phyloP scores from a whole-genome alignment of 331 rosid species.

The Malus hybrid region DNA sequence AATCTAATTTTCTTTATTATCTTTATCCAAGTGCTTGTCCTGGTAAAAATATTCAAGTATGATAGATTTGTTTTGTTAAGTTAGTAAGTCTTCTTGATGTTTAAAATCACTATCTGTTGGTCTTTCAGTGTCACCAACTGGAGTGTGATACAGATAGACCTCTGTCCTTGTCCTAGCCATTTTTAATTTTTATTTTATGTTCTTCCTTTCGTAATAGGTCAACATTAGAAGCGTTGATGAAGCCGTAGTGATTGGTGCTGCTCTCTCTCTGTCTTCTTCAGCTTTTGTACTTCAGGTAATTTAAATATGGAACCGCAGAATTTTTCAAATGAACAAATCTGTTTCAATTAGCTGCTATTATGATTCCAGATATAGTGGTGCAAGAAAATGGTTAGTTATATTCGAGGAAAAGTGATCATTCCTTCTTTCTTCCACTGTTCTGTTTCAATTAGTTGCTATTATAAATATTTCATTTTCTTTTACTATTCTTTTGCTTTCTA shows the following conservation, averaged over 20 bases:
- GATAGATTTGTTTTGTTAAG: background rate
- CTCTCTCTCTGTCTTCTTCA: slow-evolving; percentile 94
- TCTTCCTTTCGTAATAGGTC: slow-evolving; percentile 39
- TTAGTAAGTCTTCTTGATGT: background rate
- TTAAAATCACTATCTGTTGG: background rate
- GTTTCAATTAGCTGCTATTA: slow-evolving; percentile 1
- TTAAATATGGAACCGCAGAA: background rate
- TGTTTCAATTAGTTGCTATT: too few relatives aligned
- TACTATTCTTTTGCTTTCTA: background rate
- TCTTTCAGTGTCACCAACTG: background rate
- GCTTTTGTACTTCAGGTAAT: slow-evolving; percentile 98
- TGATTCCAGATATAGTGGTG: background rate
- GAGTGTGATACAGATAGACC: background rate
- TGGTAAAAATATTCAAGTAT: background rate
- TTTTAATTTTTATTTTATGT: background rate
- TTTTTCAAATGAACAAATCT: background rate
- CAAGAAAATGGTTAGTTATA: background rate
- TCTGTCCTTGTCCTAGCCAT: background rate
- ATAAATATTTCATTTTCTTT: background rate
- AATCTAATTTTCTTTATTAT: background rate
- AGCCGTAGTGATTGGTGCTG: slow-evolving; percentile 98
- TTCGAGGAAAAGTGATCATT: background rate
- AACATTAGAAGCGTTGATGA: slow-evolving; percentile 97
- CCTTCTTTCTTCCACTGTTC: too few relatives aligned
- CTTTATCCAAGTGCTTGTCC: background rate